Conservation (phyloP, 2,329 filamentous ascomycete species). For the Coniochaeta hoffmannii region DNA sequence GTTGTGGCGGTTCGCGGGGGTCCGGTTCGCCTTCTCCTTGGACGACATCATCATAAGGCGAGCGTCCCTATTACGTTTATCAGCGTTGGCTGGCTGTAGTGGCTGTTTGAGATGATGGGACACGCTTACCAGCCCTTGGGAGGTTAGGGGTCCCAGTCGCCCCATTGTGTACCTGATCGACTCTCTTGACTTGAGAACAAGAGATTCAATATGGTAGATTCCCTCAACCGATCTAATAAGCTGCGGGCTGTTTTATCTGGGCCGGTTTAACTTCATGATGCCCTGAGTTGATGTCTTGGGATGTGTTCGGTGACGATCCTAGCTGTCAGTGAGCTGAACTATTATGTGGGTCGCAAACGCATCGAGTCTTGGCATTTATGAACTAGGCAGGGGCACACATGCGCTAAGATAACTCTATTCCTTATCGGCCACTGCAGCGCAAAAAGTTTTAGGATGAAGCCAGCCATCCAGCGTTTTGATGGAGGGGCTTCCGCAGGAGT, state of each 20-base stretch:
- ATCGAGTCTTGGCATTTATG: conserved; percentile 6
- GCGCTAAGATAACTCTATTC: conserved; percentile 31
- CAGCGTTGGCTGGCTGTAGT: conserved; percentile 2
- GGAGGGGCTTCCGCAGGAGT: conserved; percentile 5
- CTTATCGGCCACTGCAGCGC: conserved; percentile 14
- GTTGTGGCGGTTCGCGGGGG: conserved; percentile 32
- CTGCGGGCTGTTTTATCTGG: background rate
- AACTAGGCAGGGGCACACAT: background rate
- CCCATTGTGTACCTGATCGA: background rate
- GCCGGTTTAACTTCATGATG: background rate
- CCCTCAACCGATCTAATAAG: background rate
- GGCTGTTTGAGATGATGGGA: background rate
- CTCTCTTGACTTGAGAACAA: background rate
- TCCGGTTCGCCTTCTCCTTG: conserved; percentile 38
- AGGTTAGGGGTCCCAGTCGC: background rate
- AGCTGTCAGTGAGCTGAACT: background rate
- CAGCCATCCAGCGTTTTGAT: conserved; percentile 3
- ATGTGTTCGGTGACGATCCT: background rate
- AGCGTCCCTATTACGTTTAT: conserved; percentile 39
- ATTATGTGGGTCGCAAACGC: background rate
- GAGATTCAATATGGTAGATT: background rate
- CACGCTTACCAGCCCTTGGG: background rate
- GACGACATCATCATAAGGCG: conserved; percentile 52
- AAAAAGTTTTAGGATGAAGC: conserved; percentile 8
- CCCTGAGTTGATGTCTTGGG: background rate